Base-by-base conservation (phyloP, 352 stramenopile genomes). In the Globisporangium abappressorium region DNA sequence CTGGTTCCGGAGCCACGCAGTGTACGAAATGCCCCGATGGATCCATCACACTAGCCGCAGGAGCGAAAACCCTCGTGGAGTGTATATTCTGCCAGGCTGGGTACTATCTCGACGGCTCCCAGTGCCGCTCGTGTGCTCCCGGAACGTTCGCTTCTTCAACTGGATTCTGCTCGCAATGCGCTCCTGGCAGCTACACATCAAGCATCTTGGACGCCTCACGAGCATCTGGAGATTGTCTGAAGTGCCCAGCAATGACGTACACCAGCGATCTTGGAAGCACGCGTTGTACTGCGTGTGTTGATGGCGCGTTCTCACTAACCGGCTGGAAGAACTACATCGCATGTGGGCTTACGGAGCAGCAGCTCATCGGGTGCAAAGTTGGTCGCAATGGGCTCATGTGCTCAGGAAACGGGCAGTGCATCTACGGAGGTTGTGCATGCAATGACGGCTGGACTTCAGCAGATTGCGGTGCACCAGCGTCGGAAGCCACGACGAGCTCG, bases 331-430 rank as follows among this genome's bases (percentile, higher is more conserved):
- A 51, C 20, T 93, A 83, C 68, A 78, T 91, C 28, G 70, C 85
- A 5, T 93, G 85, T 18, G 70, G 57, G 1, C 65, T 70, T 7
- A 62, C 65, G 2, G 36, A 70, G 15, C 36, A 54, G 49, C 65
- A 66, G 38, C 62, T 79, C 2, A 34, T 69, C n/a, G 74, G 69
- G 3, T 93, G 85, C 61, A 64, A 75, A 7, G 53, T 69, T 7
- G 85, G 85, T 11, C 73, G 82, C n/a, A 91, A 91, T 61, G 79
- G 81, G 15, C 20, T 78, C n/a, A 9, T 79, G 55, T 93, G 85
- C 43, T 87, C 81, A 22, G 81, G 80, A 5, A 83, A 85, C 20
- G 85, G 85, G 12, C 57, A 68, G 3, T 93, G 85, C 56, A 28
- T 75, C 5, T 84, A 81, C 4, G 81, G 83, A 26, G 77, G 80